Evolutionary conservation across 371 early-diverging fungal genomes (phyloP), one percentile per base, ranked within the genome.

Genomic region (Mucor saturninus): DNA sequence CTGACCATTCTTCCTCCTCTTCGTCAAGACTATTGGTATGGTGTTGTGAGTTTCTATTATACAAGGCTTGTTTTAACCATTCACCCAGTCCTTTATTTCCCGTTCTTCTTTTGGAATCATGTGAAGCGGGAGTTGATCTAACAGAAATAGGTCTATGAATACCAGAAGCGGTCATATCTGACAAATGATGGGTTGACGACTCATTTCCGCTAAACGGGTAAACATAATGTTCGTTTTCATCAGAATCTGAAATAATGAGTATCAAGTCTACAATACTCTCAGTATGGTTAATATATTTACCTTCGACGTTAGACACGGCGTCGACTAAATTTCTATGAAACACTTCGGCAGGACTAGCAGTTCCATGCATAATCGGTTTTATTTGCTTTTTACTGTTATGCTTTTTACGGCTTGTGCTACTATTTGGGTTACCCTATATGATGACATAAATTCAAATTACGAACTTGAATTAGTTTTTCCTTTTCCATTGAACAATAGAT

Each of bases 311-410:
- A 2, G 75, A 77, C 14, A 81, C 75, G 15, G 81, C 81, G 42
- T 81, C 81, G n/a, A 77, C 73, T 3, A 81, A 48, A 52, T 77
- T 77, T 14, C 76, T 72, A 69, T 81, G 81, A 52, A 81, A 81
- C 26, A 76, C 72, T 69, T 77, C 78, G 8, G 81, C 64, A 30
- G 81, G 78, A 31, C 72, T 81, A n/a, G 75, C 77, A 21, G 63
- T 68, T 13, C 75, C 69, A 65, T 66, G 64, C 37, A 71, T 58
- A 1, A 53, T 58, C 14, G 69, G 57, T 35, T 68, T 31, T 59
- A 55, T 54, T 71, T 62, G 50, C 49, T 64, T 65, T 48, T 55
- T 28, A 40, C 57, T 32, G 21, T 56, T 32, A 15, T 54, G 43
- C 29, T 66, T 73, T 62, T 68, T 29, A 64, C 60, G 30, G 65